Evolutionary conservation across 306 rosid genomes (phyloP).

Genomic region (Biancaea sappan): DNA sequence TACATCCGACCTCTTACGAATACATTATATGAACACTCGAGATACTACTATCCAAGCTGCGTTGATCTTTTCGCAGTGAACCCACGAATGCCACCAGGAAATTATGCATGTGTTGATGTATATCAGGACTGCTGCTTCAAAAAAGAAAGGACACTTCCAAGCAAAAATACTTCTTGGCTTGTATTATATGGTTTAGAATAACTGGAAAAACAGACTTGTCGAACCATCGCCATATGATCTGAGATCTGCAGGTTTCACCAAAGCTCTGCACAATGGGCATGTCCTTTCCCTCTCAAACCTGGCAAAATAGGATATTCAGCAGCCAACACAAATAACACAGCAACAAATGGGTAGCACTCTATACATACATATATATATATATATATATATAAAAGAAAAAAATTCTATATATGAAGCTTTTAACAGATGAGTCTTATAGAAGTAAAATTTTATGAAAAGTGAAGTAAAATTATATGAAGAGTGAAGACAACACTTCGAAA

Average conservation of each 20-base stretch:
- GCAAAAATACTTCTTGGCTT: slow-evolving; percentile 40
- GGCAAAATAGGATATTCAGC: slow-evolving; percentile 7
- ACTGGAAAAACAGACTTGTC: slow-evolving; percentile 63
- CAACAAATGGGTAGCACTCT: background rate
- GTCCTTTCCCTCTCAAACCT: slow-evolving; percentile 82
- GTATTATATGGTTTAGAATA: slow-evolving; percentile 45
- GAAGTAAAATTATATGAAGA: too few relatives aligned
- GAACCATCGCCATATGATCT: slow-evolving; percentile 74
- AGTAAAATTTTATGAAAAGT: too few relatives aligned
- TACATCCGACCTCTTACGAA: slow-evolving; percentile 34
- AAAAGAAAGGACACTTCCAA: slow-evolving; percentile 35
- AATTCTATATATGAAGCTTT: background rate
- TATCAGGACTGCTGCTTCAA: slow-evolving; percentile 39
- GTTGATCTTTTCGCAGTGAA: slow-evolving; percentile 26
- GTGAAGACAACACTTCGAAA: background rate
- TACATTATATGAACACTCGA: slow-evolving; percentile 41
- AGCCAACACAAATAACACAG: background rate
- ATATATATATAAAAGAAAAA: too few relatives aligned
- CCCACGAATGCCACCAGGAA: slow-evolving; percentile 36
- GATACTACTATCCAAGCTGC: slow-evolving; percentile 31
- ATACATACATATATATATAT: too few relatives aligned
- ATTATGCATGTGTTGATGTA: slow-evolving; percentile 45
- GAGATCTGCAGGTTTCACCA: slow-evolving; percentile 73
- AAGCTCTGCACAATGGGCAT: slow-evolving; percentile 69
- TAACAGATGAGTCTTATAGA: too few relatives aligned